A percentile compares a stretch with the other conserved stretches of the same genome.
These are phyloP conservation scores for Fusarium coicis DNA, from an alignment of 2,329 filamentous ascomycete species.

Conservation along the genomic window DNA sequence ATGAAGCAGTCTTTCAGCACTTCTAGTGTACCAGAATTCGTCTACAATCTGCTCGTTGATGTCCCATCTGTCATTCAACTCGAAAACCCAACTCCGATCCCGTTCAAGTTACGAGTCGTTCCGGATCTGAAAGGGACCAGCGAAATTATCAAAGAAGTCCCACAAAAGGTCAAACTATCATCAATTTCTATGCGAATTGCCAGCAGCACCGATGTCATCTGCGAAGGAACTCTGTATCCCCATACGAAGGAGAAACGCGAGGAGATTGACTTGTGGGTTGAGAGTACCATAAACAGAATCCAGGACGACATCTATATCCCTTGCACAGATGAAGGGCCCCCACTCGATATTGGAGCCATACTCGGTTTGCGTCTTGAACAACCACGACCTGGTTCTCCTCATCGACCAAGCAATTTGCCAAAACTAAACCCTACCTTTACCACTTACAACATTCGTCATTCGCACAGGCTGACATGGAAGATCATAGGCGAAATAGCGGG, in stretches of 20 bases:
- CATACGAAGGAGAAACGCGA: neutral
- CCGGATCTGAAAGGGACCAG: constrained; percentile 35
- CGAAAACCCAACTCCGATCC: constrained; percentile 39
- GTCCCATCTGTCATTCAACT: constrained; percentile 48
- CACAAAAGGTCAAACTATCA: constrained; percentile 31
- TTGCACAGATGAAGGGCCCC: neutral
- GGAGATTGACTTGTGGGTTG: constrained; percentile 10
- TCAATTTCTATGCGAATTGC: constrained; percentile 20
- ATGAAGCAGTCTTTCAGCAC: constrained; percentile 49
- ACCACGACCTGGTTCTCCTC: neutral
- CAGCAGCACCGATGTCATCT: constrained; percentile 6
- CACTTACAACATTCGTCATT: constrained; percentile 45
- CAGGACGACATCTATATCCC: constrained; percentile 12
- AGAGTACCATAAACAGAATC: neutral
- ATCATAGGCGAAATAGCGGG: constrained; percentile 1
- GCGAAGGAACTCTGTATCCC: neutral
- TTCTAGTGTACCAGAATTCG: constrained; percentile 50
- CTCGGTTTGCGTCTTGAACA: constrained; percentile 21
- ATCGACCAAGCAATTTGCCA: fast-evolving
- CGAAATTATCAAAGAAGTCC: constrained; percentile 24
- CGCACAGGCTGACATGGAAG: constrained; percentile 39
- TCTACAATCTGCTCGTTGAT: constrained; percentile 42
- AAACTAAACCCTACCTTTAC: constrained; percentile 38
- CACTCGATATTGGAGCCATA: constrained; percentile 21
- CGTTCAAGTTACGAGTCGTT: constrained; percentile 38